Evolutionary conservation across 495 filamentous ascomycete species (phyloP), one percentile per base, ranked within the genome.

Genomic region (Saxophila tyrrhenica): DNA sequence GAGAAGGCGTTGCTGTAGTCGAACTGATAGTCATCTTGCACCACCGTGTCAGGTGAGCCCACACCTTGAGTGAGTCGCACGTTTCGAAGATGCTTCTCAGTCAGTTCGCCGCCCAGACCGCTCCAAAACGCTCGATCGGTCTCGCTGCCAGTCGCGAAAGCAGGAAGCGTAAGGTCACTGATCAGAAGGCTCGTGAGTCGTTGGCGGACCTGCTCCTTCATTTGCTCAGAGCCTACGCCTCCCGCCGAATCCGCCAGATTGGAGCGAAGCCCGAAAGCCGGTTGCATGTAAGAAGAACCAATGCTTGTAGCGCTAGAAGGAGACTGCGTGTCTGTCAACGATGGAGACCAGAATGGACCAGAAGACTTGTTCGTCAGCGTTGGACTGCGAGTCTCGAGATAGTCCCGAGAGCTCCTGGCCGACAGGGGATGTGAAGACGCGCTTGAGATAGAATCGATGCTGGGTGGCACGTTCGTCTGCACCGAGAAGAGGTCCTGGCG

Each of bases 291-390:
- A 75, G 51, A 38, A n/a, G 69, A 69, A 15, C 67, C 56, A 29
- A 69, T 62, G 50, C 64, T 71, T 2, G 69, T 65, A 11, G 66
- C 57, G 35, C 65, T 68, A 7, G 66, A 64, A 7, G 69, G 69
- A 11, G 69, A 70, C 35, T 68, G 69, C 1, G 79, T 77, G 41
- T 87, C 81, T 3, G 70, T 71, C 42, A 74, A 73, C 52, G 88
- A 84, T 0, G 86, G 84, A 3, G 89, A 92, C 87, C 87, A 95
- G 67, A 91, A 94, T 0, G 88, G 92, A 17, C 83, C 82, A 47
- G 78, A 78, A 2, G 87, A 85, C 64, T 90, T 88, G 46, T 86
- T 83, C 0, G 83, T 83, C 49, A 87, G 74, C 2, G 83, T 80
- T 0, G 84, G 83, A 48, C 81, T 85, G 0, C 77, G 76, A 47